Base-by-base conservation (phyloP, 2,329 filamentous ascomycete genomes). In the Cladosporium colombiae region DNA sequence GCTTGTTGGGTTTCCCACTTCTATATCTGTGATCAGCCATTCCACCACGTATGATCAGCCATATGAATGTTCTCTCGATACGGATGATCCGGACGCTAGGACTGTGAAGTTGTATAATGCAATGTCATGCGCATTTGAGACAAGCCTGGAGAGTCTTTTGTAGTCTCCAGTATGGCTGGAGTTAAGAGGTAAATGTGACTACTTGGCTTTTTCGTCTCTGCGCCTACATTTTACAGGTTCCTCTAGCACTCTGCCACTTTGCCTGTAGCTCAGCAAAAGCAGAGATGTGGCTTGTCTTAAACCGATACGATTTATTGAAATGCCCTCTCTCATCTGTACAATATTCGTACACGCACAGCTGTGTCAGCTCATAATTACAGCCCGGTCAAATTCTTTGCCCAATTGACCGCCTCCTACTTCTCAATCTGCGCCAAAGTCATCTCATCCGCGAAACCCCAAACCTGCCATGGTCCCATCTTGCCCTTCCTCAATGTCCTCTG, bases 371-470 rank as follows among this genome's bases (percentile, higher is more conserved):
- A 27, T 40, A 2, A 13, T 18, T 33, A 33, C 52, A 21, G 2
- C n/a, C 1, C n/a, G 5, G 40, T n/a, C 27, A 21, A 37, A 64
- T 66, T 64, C 52, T 59, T 66, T 21, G 40, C 10, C 59, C 21
- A 14, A 10, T 18, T 10, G 5, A 2, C 25, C 4, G 27, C 52
- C 52, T 70, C 61, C 29, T 69, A 62, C 58, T 60, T 77, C 31
- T 74, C 70, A 21, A 83, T 67, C 64, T 78, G 75, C 16, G 78
- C 71, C 58, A 81, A 56, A 21, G 74, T 79, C 8, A 78, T 81
- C 66, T 82, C 79, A 31, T 77, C 76, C 55, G 78, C 71, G 65
- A 78, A 78, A 3, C 83, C 83, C 83, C 83, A 85, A 60, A 84
- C 72, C 68, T 78, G 80, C 83, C 83, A 85, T 18, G 76, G 73